Percentiles rank a stretch among this genome's conserved stretches.
phyloP scores from a whole-genome alignment of 495 filamentous ascomycete species.

The Lophiotrema nucula region DNA sequence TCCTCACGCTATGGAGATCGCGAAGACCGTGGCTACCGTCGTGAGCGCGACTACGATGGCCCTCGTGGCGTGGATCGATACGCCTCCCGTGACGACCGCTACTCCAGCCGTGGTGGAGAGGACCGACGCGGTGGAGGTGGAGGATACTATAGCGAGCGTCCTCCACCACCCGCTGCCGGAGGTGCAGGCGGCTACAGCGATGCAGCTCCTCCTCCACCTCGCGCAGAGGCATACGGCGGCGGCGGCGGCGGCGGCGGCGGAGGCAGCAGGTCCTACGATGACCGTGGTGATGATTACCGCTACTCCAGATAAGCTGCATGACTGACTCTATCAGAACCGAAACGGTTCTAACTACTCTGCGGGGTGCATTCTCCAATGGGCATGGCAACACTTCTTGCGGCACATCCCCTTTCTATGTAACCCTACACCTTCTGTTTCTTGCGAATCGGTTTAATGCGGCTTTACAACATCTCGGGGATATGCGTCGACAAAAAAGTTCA shows the following conservation, averaged over 20 bases:
- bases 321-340: conserved; percentile 32
- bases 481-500: conserved; percentile 30
- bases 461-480: conserved; percentile 24
- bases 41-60: conserved; percentile 39
- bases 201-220: conserved; percentile 27
- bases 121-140: conserved; percentile 48
- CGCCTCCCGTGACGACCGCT: conserved; percentile 60
- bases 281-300: conserved; percentile 35
- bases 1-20: conserved; percentile 49
- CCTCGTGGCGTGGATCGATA: conserved; percentile 64
- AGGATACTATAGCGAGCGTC: conserved; percentile 43
- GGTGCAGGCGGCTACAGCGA: conserved; percentile 24
- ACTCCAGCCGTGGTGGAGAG: conserved; percentile 54
- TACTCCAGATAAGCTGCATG: conserved; percentile 8
- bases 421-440: conserved; percentile 23
- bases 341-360: conserved; percentile 26
- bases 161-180: conserved; percentile 20
- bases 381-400: conserved; percentile 13
- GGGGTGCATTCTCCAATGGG: background rate
- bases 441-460: conserved; percentile 32
- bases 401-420: conserved; percentile 27
- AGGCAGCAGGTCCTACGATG: conserved; percentile 31
- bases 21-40: conserved; percentile 42
- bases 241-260: too few species aligned
- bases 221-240: conserved; percentile 29